Percentiles rank a stretch among this genome's conserved stretches.
phyloP scores from a whole-genome alignment of 768 basidiomycete species.

The Tubosaeta sp. region DNA sequence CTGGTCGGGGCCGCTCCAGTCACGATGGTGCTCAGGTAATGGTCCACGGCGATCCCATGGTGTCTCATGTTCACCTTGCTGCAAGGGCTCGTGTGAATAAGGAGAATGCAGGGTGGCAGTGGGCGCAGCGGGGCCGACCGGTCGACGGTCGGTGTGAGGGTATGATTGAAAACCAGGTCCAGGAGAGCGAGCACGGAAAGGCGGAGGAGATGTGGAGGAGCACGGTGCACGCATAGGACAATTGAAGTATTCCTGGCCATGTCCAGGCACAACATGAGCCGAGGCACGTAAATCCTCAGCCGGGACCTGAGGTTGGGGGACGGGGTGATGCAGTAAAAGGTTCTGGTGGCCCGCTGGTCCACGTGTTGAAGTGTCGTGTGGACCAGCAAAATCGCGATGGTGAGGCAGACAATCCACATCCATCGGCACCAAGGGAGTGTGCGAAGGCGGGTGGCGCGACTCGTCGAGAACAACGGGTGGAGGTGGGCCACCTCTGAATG shows the following conservation, averaged over 20 bases:
- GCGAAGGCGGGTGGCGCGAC: too few species aligned
- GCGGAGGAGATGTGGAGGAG: too few species aligned
- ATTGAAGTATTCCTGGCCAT: too few species aligned
- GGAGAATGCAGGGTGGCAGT: conserved; percentile 26
- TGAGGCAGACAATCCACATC: conserved; percentile 53
- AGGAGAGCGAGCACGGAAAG: conserved; percentile 11
- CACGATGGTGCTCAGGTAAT: too few species aligned
- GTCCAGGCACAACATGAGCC: conserved; percentile 30
- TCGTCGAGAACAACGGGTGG: too few species aligned
- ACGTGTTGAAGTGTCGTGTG: conserved; percentile 42
- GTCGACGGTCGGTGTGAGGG: conserved; percentile 31
- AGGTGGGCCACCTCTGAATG: too few species aligned
- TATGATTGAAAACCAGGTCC: conserved; percentile 46
- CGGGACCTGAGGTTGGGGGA: conserved; percentile 54
- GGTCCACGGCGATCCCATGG: too few species aligned
- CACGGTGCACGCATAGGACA: too few species aligned
- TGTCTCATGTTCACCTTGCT: too few species aligned
- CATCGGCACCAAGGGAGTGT: conserved; percentile 74
- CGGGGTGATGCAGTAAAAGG: conserved; percentile 39
- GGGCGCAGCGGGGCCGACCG: conserved; percentile 49
- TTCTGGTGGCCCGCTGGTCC: conserved; percentile 56
- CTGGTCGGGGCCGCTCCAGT: too few species aligned
- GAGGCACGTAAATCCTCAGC: conserved; percentile 48
- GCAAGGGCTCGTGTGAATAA: too few species aligned
- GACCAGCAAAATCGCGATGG: conserved; percentile 53